Evolutionary conservation across 2,329 filamentous ascomycete genomes (phyloP).

Genomic region (Beauveria brongniartii): DNA sequence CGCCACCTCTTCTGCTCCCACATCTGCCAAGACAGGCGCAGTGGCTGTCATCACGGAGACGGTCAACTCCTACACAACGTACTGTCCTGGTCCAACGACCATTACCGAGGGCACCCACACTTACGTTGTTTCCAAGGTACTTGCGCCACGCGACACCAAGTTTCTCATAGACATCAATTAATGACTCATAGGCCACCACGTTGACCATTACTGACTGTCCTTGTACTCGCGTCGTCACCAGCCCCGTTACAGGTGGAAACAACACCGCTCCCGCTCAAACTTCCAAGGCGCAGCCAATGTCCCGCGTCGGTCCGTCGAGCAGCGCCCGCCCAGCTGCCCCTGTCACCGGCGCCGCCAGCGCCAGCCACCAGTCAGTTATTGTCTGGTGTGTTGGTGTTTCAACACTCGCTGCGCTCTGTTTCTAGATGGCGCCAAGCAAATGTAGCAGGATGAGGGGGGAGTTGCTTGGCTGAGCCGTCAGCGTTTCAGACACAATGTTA

Average conservation of each 20-base stretch:
- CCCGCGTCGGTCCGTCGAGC: neutral
- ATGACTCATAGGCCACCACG: constrained; percentile 40
- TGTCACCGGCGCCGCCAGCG: neutral
- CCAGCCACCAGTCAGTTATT: too few species aligned
- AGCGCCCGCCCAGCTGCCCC: neutral
- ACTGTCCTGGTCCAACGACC: constrained; percentile 54
- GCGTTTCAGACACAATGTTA: neutral
- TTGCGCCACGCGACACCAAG: too few species aligned
- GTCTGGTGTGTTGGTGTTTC: neutral
- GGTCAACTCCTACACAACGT: constrained; percentile 55
- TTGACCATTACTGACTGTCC: constrained; percentile 57
- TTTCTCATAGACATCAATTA: neutral
- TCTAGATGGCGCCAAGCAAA: neutral
- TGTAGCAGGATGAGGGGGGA: neutral
- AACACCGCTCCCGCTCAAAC: neutral
- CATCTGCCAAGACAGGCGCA: neutral
- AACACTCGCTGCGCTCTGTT: neutral
- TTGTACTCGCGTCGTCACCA: constrained; percentile 45
- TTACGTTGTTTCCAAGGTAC: constrained; percentile 47
- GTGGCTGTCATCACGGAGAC: constrained; percentile 49
- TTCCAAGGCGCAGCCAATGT: neutral
- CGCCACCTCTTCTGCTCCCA: neutral
- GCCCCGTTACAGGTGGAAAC: neutral
- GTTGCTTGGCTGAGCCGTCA: neutral
- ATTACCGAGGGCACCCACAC: constrained; percentile 49